phyloP scores from a whole-genome alignment of 2,329 filamentous ascomycete genomes.

The Curvularia spicifera region DNA sequence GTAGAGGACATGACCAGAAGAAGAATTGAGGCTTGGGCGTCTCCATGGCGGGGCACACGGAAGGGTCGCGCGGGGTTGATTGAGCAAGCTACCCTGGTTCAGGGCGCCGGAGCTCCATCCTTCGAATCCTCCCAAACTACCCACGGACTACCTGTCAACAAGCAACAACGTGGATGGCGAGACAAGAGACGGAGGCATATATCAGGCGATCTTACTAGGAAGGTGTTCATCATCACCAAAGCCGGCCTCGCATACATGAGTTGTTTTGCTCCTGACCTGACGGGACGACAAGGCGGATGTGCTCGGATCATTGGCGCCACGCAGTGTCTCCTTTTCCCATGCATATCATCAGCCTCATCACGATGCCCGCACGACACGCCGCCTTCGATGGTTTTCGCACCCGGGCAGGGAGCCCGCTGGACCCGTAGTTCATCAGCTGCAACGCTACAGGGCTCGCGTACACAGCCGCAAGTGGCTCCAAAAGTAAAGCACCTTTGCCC shows the following conservation, averaged over 20 bases:
- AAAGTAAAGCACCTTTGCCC: constrained; percentile 1
- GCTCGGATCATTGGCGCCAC: constrained; percentile 17
- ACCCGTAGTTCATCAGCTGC: constrained; percentile 6
- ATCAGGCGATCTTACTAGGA: constrained; percentile 15
- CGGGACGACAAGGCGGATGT: constrained; percentile 4
- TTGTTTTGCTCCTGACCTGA: background rate
- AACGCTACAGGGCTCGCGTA: constrained; percentile 2
- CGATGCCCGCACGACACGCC: constrained; percentile 13
- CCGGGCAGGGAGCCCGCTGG: constrained; percentile 16
- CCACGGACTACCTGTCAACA: background rate
- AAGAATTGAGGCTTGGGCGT: constrained; percentile 16
- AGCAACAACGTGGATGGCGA: background rate
- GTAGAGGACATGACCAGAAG: constrained; percentile 2
- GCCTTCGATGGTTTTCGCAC: constrained; percentile 19
- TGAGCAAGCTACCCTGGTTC: constrained; percentile 11
- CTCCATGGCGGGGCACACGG: constrained; percentile 30
- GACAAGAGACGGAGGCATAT: constrained; percentile 7
- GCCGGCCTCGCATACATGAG: constrained; percentile 15
- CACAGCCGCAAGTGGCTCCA: background rate
- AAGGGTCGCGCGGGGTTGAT: constrained; percentile 24
- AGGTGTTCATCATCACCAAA: constrained; percentile 20
- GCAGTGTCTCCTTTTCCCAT: constrained; percentile 7
- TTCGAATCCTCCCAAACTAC: background rate
- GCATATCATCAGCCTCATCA: constrained; percentile 19
- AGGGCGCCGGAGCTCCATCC: constrained; percentile 1